Percentiles rank a stretch among this genome's conserved stretches.
Conservation (phyloP, 495 filamentous ascomycete genomes). For the Margaritispora aquatica region DNA sequence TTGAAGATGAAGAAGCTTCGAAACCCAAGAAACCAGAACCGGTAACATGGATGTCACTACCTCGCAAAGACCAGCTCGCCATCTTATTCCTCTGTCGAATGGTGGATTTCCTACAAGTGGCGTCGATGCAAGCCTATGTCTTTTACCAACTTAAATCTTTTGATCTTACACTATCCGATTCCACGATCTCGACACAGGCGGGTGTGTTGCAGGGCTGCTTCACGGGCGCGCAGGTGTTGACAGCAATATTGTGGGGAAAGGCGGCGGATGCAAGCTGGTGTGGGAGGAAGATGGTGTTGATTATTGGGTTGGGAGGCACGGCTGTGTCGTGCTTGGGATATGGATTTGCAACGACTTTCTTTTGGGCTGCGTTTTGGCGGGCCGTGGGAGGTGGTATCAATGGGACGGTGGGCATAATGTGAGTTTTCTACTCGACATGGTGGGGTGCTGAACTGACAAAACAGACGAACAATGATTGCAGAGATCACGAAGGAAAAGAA, state of each 20-base stretch:
- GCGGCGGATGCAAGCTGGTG: constrained; percentile 61
- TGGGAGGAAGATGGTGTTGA: constrained; percentile 68
- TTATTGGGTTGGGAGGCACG: constrained; percentile 66
- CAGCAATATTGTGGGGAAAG: constrained; percentile 73
- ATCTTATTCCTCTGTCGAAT: constrained; percentile 36
- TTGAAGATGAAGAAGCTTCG: background rate
- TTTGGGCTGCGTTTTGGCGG: constrained; percentile 63
- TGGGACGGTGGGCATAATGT: constrained; percentile 71
- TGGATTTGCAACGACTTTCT: constrained; percentile 65
- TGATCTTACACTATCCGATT: constrained; percentile 52
- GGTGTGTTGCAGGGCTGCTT: constrained; percentile 71
- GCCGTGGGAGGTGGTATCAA: constrained; percentile 68
- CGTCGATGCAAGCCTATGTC: constrained; percentile 54
- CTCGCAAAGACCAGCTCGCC: constrained; percentile 36
- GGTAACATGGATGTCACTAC: constrained; percentile 29
- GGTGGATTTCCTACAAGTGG: constrained; percentile 41
- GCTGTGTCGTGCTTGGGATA: constrained; percentile 61
- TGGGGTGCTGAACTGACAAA: background rate
- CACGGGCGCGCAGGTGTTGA: constrained; percentile 71
- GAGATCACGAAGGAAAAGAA: constrained; percentile 55
- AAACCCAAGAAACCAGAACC: background rate
- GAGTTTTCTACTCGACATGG: background rate
- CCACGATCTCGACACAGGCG: constrained; percentile 64
- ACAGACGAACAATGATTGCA: constrained; percentile 61
- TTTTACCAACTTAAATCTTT: constrained; percentile 70